A percentile compares a stretch with the other conserved stretches of the same genome.
phyloP scores from a whole-genome alignment of 805 yeast genomes.

The Cyberlindnera petersonii region DNA sequence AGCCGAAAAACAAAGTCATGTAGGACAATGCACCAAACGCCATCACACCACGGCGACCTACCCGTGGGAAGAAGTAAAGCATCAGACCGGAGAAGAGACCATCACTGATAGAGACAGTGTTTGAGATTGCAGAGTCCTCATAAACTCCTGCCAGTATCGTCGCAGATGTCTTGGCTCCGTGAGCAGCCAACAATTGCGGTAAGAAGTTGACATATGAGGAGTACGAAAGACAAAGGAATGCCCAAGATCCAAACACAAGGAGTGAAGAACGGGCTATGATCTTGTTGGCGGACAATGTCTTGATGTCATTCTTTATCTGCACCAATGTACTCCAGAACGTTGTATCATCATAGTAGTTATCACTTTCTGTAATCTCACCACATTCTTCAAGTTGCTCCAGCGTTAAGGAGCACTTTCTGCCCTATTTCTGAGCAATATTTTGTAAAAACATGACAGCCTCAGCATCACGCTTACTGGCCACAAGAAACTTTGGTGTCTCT shows the following conservation, averaged over 20 bases:
- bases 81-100: conserved; percentile 47
- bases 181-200: conserved; percentile 44
- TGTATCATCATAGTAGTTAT: conserved; percentile 25
- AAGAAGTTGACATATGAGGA: conserved; percentile 49
- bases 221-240: conserved; percentile 49
- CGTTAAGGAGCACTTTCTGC: conserved; percentile 37
- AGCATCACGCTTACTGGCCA: conserved; percentile 46
- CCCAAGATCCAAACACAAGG: conserved; percentile 47
- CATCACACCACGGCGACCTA: conserved; percentile 59
- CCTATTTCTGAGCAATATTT: conserved; percentile 44
- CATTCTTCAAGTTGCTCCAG: conserved; percentile 41
- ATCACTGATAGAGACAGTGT: conserved; percentile 42
- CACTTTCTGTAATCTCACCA: conserved; percentile 37
- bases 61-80: conserved; percentile 15
- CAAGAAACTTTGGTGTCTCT: conserved; percentile 51
- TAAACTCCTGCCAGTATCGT: conserved; percentile 38
- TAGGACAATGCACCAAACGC: conserved; percentile 46
- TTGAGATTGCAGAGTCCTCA: conserved; percentile 43
- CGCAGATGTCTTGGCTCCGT: conserved; percentile 45
- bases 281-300: conserved; percentile 40
- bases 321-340: conserved; percentile 28
- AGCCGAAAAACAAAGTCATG: conserved; percentile 56
- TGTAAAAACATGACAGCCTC: conserved; percentile 42
- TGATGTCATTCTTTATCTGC: conserved; percentile 35
- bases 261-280: conserved; percentile 37